Evolutionary conservation across 768 basidiomycete species (phyloP), one percentile per base, ranked within the genome.

Genomic region (Hirschioporus abietinus): DNA sequence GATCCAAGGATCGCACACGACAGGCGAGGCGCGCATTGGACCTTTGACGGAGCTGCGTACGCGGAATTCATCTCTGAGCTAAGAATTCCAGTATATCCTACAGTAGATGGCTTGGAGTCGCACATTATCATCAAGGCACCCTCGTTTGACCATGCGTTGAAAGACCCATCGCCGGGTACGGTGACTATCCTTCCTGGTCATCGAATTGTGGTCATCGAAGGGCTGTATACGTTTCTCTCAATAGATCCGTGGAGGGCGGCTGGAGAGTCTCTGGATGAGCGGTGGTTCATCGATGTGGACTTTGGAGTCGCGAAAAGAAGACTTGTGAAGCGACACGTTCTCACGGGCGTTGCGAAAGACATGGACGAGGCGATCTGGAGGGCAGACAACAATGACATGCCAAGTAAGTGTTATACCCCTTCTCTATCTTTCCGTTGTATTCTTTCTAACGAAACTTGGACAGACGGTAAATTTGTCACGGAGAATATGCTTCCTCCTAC

Each of bases 1-100:
- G 88, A 97, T 74, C 89, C 95, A 0, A 80, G 83, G 64, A 83
- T 88, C 57, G 94, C 95, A 0, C 87, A 90, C 70, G 89, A 89
- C 66, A 77, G 93, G 60, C 85, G 95, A 24, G 96, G 96, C 1
- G 88, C 83, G 17, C 91, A 95, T 70, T 96, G 94, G 91, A 97
- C 95, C 1, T 98, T 98, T 72, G 89, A 97, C 70, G 87, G 85
- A 6, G 70, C 74, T n/a, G 80, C 81, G 26, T 97, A 95, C 75
- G 83, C 87, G 64, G 72, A 80, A 0, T 96, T 96, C 71, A 78
- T 95, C 15, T 77, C 76, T 18, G 73, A 79, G 15, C 78, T 97
- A 9, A 84, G 86, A 23, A 64, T 75, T 34, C 79, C 78, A 26
- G 52, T 75, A 4, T 5, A 63, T 24, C n/a, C 68, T 35, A 71